Evolutionary conservation across 2,329 filamentous ascomycete genomes (phyloP).

Genomic region (Teratosphaeria nubilosa): DNA sequence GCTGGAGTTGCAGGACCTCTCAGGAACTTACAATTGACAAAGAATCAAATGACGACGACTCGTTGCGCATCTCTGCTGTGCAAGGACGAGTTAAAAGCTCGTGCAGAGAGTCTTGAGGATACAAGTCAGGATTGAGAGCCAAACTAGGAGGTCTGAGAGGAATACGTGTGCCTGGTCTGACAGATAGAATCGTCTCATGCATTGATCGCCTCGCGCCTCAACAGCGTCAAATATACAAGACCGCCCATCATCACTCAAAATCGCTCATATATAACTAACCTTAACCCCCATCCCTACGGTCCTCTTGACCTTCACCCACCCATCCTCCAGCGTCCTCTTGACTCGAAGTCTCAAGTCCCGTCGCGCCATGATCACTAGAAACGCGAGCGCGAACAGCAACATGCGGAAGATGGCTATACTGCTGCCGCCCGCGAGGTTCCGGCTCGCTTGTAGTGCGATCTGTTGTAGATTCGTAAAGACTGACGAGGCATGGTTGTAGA

Average conservation of each 20-base stretch:
- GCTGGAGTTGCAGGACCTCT: too few relatives aligned
- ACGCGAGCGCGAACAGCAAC: conserved; percentile 67
- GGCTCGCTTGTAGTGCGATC: conserved; percentile 29
- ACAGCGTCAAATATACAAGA: too few relatives aligned
- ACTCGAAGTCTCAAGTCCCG: conserved; percentile 66
- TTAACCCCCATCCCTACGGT: conserved; percentile 96
- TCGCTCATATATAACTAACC: conserved; percentile 75
- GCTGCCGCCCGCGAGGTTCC: conserved; percentile 41
- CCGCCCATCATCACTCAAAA: not conserved
- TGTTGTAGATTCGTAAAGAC: conserved; percentile 38
- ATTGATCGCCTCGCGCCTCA: too few relatives aligned
- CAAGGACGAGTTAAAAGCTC: too few relatives aligned
- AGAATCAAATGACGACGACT: too few relatives aligned
- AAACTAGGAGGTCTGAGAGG: too few relatives aligned
- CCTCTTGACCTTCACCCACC: conserved; percentile 70
- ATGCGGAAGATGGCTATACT: conserved; percentile 47
- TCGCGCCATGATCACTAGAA: conserved; percentile 67
- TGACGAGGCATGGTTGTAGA: conserved; percentile 18
- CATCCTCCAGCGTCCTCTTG: conserved; percentile 54
- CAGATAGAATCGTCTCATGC: too few relatives aligned
- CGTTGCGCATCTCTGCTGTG: too few relatives aligned
- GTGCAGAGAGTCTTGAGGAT: too few relatives aligned
- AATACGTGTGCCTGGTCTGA: too few relatives aligned
- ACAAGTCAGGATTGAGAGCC: too few relatives aligned
- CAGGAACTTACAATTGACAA: too few relatives aligned